Base-by-base conservation (phyloP, 352 stramenopile species). In the Phytophthora pinifolia region DNA sequence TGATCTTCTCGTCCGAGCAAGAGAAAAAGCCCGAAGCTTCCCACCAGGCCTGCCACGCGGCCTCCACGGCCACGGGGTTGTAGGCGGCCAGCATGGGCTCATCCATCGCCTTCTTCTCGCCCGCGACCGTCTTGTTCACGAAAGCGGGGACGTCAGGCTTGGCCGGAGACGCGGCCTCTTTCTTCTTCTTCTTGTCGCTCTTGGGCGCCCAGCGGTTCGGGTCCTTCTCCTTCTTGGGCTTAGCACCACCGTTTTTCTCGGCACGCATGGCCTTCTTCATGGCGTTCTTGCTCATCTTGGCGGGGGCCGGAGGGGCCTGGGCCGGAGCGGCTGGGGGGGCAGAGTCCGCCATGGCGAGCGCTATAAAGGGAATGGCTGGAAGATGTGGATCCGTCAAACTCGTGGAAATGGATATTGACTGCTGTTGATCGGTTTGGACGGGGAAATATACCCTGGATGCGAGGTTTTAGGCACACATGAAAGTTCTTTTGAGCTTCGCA, bases 31-130 rank as follows among this genome's bases (percentile, higher is more conserved):
- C 96, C 30, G 69, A 76, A 18, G 79, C 77, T 68, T 99, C 96
- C 98, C 97, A 99, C 96, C 97, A 99, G 61, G 97, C 94, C 74
- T 99, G 96, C 98, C 98, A 99, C 22, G 95, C 92, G 14, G 93
- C 82, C 76, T 99, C 98, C 7, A 99, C 97, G 12, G 96, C 96
- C 13, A 87, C 62, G 5, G 98, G 98, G 65, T 98, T 88, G 76
- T 99, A 99, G 6, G 89, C 89, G 31, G 85, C 71, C 6, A 83
- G 75, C 93, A 99, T 99, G 39, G 84, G 79, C 37, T 74, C 67
- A 8, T 45, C 62, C 67, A 99, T 80, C 56, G 96, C 82, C 67
- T 99, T 99, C 74, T 98, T 98, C 25, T 98, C 76, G 30, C 95
- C 96, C 62, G 97, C 97, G 43, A 91, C 90, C 22, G 95, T 99